Base-by-base conservation (phyloP, 345 rosid species). In the Linum lewisii region DNA sequence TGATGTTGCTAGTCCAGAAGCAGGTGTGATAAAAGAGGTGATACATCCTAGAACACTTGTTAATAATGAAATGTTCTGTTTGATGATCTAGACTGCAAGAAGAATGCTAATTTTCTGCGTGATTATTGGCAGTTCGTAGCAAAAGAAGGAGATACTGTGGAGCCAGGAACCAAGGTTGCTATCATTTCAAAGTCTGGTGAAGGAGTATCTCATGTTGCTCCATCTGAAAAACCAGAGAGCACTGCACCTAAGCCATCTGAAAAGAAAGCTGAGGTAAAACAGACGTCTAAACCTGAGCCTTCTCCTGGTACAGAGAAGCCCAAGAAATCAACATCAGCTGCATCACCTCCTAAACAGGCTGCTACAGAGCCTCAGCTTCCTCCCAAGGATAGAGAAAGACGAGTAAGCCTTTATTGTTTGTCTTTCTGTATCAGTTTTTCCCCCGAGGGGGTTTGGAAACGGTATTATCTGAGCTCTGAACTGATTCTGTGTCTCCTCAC, bases 71-170 rank as follows among this genome's bases (percentile, higher is more conserved):
- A 42, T 16, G 13, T 42, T 42, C 47, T 36, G 13, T 24, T 18
- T 21, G 36, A 16, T 55, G 36, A 58, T 38, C 21, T 38, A 57
- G 59, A 37, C 25, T 42, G 10, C 26, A 19, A 38, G 24, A 45
- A 18, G 13, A 32, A 24, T 44, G 60, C 49, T 22, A 8, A 32
- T 20, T 24, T 54, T 34, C 47, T 51, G 20, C 53, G 7, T 29
- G 6, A 45, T 61, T 57, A 58, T 44, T 70, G n/a, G 50, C 80
- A 90, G 99, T 78, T 80, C 64, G 65, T 84, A 54, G 99, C 88
- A 55, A 90, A 85, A 73, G 99, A 85, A 80, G 99, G 99, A 18
- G 99, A 90, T 53, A 94, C 96, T 37, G 99, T 94, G 55, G 97
- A 87, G 61, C 96, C 99, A 0, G 96, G 97, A 65, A 66, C 79